Evolutionary conservation across 2,329 filamentous ascomycete species (phyloP).

Genomic region (Cercospora zeae-maydis): DNA sequence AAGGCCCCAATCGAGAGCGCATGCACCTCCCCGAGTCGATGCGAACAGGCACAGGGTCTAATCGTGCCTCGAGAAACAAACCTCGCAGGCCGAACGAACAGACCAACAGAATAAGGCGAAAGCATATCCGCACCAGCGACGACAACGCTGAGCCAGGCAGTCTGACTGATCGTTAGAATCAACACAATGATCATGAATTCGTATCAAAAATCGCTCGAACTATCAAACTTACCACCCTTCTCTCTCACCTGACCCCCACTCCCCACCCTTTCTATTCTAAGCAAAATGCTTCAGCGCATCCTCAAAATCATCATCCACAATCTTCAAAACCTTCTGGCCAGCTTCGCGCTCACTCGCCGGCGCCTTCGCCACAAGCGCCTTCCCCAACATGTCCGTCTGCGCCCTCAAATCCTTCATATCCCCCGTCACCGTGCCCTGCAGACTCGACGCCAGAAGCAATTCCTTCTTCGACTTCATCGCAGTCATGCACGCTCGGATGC

Average conservation of each 20-base stretch:
- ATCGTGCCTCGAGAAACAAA: neutral
- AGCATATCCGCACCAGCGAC: neutral
- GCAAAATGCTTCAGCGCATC: slow-evolving; percentile 23
- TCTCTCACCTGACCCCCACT: neutral
- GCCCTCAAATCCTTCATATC: slow-evolving; percentile 23
- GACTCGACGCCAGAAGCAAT: slow-evolving; percentile 14
- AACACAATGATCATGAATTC: neutral
- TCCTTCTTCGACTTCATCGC: slow-evolving; percentile 21
- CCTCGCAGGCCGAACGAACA: neutral
- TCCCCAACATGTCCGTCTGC: slow-evolving; percentile 18
- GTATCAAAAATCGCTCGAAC: neutral
- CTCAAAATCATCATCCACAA: slow-evolving; percentile 25
- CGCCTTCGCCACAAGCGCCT: slow-evolving; percentile 22
- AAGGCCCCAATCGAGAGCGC: neutral
- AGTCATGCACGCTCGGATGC: slow-evolving; percentile 21
- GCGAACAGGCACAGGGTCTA: no score
- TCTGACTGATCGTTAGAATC: neutral
- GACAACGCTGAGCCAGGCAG: neutral
- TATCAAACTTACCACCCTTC: neutral
- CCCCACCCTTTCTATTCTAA: neutral
- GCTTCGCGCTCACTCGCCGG: slow-evolving; percentile 15
- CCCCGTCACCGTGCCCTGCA: slow-evolving; percentile 21
- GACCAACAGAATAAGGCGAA: neutral
- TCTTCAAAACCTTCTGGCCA: slow-evolving; percentile 16
- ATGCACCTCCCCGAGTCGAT: neutral